A percentile compares a stretch with the other conserved stretches of the same genome.
Evolutionary conservation across 305 asterid genomes (phyloP).

Genomic region (Rubia occidens): DNA sequence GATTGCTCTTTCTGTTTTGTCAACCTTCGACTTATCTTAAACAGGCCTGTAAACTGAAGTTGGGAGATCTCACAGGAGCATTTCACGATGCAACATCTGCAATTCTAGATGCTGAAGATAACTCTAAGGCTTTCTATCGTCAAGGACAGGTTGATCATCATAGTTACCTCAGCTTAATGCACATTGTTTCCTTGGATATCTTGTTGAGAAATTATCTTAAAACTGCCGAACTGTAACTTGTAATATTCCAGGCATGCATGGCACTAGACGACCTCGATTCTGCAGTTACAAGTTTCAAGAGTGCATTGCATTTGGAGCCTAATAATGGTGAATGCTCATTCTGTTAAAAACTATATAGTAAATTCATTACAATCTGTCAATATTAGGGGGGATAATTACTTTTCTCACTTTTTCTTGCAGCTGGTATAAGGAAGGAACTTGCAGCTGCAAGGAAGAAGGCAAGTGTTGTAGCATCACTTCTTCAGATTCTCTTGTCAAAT

Average conservation of each 20-base stretch:
- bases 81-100: slow-evolving; percentile 30
- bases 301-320: background rate
- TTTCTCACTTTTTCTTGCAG: too few relatives aligned
- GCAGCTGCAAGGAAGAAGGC: slow-evolving; percentile 3
- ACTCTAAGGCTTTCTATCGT: slow-evolving; percentile 34
- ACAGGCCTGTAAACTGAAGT: slow-evolving; percentile 33
- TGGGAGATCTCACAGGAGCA: slow-evolving; percentile 37
- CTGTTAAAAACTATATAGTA: background rate
- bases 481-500: slow-evolving; percentile 15
- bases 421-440: too few relatives aligned
- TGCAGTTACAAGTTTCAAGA: background rate
- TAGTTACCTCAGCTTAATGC: background rate
- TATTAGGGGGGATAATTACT: too few relatives aligned
- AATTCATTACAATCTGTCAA: background rate
- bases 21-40: background rate
- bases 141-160: slow-evolving; percentile 36
- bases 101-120: slow-evolving; percentile 29
- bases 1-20: background rate
- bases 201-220: too few relatives aligned
- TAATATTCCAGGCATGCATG: background rate
- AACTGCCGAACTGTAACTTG: background rate
- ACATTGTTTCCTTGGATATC: background rate
- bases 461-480: slow-evolving; percentile 28
- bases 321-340: background rate
- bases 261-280: background rate